phyloP scores from a whole-genome alignment of 2,329 filamentous ascomycete genomes.

The Zalaria sp. region DNA sequence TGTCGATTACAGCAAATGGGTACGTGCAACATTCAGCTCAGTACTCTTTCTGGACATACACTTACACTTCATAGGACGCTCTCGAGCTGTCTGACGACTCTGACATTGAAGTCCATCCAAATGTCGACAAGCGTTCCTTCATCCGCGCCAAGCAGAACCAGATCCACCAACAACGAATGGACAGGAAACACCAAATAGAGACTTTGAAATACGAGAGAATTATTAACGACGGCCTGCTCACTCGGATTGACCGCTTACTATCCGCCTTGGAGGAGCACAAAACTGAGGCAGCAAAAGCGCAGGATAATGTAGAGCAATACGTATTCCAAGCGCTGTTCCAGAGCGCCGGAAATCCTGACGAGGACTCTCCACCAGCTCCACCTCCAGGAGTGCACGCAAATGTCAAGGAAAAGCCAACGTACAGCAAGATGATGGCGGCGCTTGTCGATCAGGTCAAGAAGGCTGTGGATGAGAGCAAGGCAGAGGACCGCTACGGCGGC shows the following conservation, averaged over 20 bases:
- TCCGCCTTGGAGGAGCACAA: slow-evolving; percentile 61
- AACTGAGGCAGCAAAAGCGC: slow-evolving; percentile 40
- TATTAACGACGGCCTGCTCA: slow-evolving; percentile 81
- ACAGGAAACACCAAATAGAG: slow-evolving; percentile 77
- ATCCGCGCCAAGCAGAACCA: slow-evolving; percentile 96
- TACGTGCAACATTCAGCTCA: slow-evolving; percentile 19
- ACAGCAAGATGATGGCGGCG: slow-evolving; percentile 98
- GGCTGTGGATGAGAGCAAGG: slow-evolving; percentile 59
- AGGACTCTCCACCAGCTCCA: slow-evolving; percentile 61
- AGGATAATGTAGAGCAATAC: slow-evolving; percentile 58
- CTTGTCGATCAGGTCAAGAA: slow-evolving; percentile 88
- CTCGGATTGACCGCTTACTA: slow-evolving; percentile 69
- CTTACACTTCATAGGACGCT: slow-evolving; percentile 44
- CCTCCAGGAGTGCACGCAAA: slow-evolving; percentile 69
- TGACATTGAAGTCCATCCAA: slow-evolving; percentile 95
- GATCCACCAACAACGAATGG: slow-evolving; percentile 80
- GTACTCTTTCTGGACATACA: too few relatives aligned
- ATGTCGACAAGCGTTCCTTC: slow-evolving; percentile 96
- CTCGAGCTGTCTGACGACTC: slow-evolving; percentile 97
- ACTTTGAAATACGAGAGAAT: slow-evolving; percentile 84
- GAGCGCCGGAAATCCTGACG: slow-evolving; percentile 52
- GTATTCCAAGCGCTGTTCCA: slow-evolving; percentile 87
- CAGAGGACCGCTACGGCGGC: slow-evolving; percentile 51
- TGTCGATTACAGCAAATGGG: slow-evolving; percentile 64
- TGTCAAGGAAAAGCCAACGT: slow-evolving; percentile 63